Percentiles rank a stretch among this genome's conserved stretches.
phyloP scores from a whole-genome alignment of 2,329 filamentous ascomycete genomes.

The Lecanicillium sp. region DNA sequence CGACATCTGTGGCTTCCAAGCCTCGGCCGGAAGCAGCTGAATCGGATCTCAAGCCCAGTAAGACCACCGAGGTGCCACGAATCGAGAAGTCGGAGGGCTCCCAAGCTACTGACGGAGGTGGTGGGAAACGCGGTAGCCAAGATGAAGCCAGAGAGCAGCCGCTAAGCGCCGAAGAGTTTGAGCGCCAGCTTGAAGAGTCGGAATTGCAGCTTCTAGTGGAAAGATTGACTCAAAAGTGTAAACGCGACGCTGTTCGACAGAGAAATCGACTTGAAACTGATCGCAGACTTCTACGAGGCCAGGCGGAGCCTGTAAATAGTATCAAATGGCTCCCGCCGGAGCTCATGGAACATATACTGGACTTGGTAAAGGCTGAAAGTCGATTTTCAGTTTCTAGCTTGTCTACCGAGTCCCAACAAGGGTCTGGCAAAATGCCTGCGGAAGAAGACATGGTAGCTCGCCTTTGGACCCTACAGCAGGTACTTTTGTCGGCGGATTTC shows the following conservation, averaged over 20 bases:
- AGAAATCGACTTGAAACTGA: conserved; percentile 75
- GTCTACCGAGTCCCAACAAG: conserved; percentile 32
- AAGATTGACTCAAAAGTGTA: conserved; percentile 69
- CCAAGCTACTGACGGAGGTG: conserved; percentile 7
- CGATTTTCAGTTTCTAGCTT: conserved; percentile 46
- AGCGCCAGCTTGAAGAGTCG: conserved; percentile 80
- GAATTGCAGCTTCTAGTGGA: conserved; percentile 84
- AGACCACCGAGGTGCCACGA: neutral
- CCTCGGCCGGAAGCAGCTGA: conserved; percentile 53
- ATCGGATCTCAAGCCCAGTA: conserved; percentile 16
- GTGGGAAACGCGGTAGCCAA: conserved; percentile 4
- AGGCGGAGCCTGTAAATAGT: conserved; percentile 64
- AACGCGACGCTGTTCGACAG: conserved; percentile 71
- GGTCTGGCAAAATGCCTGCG: conserved; percentile 43
- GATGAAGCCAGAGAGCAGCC: conserved; percentile 28
- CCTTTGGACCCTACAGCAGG: conserved; percentile 77
- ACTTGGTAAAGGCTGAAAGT: conserved; percentile 60
- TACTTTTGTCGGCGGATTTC: conserved; percentile 62
- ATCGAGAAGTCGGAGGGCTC: conserved; percentile 11
- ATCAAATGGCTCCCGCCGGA: conserved; percentile 75
- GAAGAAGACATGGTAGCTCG: conserved; percentile 74
- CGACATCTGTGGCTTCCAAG: conserved; percentile 84
- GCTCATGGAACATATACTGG: conserved; percentile 67
- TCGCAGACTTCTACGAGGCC: conserved; percentile 68
- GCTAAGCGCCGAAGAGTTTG: conserved; percentile 79